Conservation (phyloP, 1,284 basidiomycete genomes). For the Wolfiporia cocos region DNA sequence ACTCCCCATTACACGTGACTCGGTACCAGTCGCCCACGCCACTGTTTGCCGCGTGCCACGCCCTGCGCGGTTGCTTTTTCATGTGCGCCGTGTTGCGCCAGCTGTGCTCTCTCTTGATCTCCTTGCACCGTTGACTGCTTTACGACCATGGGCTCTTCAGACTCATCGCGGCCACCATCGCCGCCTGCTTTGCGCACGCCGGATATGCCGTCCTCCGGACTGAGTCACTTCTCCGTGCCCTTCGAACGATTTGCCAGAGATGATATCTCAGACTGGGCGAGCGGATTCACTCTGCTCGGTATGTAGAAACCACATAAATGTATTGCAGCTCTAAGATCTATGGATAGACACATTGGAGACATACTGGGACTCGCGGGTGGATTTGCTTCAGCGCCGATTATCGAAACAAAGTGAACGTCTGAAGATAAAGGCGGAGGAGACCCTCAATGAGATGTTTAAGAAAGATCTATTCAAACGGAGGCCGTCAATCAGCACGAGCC, state of each 20-base stretch:
- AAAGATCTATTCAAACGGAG: conserved; percentile 25
- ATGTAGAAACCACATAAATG: conserved; percentile 8
- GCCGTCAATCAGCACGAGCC: conserved; percentile 64
- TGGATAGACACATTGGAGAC: conserved; percentile 78
- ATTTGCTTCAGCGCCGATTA: conserved; percentile 82
- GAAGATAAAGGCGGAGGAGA: conserved; percentile 71
- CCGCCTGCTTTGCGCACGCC: conserved; percentile 16
- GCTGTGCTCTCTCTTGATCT: conserved; percentile 5
- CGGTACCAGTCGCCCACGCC: too few relatives aligned
- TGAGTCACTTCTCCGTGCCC: conserved; percentile 42
- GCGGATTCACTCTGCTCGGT: conserved; percentile 74
- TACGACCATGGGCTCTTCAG: conserved; percentile 19
- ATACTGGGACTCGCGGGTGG: conserved; percentile 86
- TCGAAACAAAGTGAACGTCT: conserved; percentile 82
- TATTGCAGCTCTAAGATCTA: conserved; percentile 10
- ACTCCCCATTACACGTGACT: conserved; percentile 8
- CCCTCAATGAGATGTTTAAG: conserved; percentile 33
- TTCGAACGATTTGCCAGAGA: conserved; percentile 50
- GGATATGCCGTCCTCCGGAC: conserved; percentile 22
- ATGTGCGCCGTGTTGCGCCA: too few relatives aligned
- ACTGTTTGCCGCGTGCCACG: too few relatives aligned
- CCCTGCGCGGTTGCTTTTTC: too few relatives aligned
- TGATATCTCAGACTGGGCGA: conserved; percentile 46
- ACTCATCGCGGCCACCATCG: conserved; percentile 25
- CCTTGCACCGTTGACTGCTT: too few relatives aligned